These are phyloP conservation scores for Amphibolis antarctica DNA, from an alignment of 106 monocot genomes.

Conservation along the genomic window DNA sequence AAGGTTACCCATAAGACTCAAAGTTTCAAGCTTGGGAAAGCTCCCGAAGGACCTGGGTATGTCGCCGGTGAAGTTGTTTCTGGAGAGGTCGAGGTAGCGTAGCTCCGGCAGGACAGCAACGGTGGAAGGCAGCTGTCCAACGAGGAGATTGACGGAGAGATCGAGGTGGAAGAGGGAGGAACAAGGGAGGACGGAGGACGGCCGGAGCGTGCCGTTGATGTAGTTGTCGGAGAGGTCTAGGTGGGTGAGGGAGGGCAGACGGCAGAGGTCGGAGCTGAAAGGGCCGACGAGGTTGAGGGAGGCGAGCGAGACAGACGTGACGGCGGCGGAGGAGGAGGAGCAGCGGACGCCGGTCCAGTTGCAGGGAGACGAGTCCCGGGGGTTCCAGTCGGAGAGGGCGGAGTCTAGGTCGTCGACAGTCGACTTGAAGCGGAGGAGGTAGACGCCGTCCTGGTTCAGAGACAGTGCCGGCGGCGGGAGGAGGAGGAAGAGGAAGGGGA, in stretches of 20 bases:
- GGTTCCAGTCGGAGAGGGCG: constrained; percentile 17
- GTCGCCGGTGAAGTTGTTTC: constrained; percentile 16
- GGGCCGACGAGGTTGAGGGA: constrained; percentile 7
- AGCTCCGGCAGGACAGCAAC: constrained; percentile 8
- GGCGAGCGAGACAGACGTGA: constrained; percentile 3
- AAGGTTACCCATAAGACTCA: constrained; percentile 11
- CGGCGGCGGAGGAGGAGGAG: not conserved
- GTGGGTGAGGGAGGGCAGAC: constrained; percentile 9
- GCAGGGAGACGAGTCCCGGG: constrained; percentile 7
- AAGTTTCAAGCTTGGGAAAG: constrained; percentile 10
- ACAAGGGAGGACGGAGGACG: constrained; percentile 5
- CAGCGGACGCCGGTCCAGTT: constrained; percentile 13
- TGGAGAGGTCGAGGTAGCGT: constrained; percentile 17
- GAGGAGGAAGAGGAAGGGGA: not conserved
- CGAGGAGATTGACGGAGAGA: constrained; percentile 13
- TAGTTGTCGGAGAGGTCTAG: constrained; percentile 11
- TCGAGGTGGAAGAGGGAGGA: constrained; percentile 11
- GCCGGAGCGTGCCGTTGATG: constrained; percentile 15
- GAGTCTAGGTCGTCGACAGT: not conserved
- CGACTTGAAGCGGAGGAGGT: constrained; percentile 9
- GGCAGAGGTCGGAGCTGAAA: constrained; percentile 12
- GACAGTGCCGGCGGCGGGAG: not conserved
- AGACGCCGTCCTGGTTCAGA: constrained; percentile 15
- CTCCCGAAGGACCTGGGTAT: constrained; percentile 5
- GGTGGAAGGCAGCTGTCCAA: constrained; percentile 10